Evolutionary conservation across 2,329 filamentous ascomycete species (phyloP), one percentile per base, ranked within the genome.

Genomic region (Simplicillium aogashimaense): DNA sequence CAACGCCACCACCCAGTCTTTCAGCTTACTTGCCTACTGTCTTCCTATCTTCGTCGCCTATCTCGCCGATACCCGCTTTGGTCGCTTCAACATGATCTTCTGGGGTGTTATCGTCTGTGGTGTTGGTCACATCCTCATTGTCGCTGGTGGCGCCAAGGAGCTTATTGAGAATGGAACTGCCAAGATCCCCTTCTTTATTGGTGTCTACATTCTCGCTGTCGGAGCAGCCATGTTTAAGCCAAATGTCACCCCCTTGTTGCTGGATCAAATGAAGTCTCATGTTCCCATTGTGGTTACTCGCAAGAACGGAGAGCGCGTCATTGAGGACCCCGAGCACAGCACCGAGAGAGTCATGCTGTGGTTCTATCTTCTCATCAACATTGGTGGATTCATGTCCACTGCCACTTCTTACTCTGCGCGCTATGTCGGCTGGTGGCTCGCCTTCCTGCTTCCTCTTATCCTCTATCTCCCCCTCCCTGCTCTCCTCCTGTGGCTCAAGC

Each of bases 221-320:
- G 83, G 83, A 37, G 83, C 81, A 7, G 82, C 62, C 45, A 66
- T 68, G 59, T 86, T 87, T 69, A 88, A 88, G 64, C 64, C 79
- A 31, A 86, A 86, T 47, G 78, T 88, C 30, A 76, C 78, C 0
- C 78, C 80, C 1, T 61, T 83, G 14, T 70, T 85, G 20, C 74
- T 81, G 10, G 81, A 85, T 47, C 80, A 85, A 51, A 72, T 81
- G 51, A 69, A 63, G 3, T 67, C 70, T 16, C 74, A 73, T 4
- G 72, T 70, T 25, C 50, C 54, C 18, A 50, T 42, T 3, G 47
- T 53, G 32, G 39, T 45, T 25, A 53, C 48, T 1, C 67, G 71
- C 9, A 52, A 53, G 33, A 72, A 60, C 3, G 81, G 81, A 14
- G 76, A 83, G 53, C 70, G 75, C 15, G 76, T 83, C 25, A 81